These are phyloP conservation scores for Bacterosira constricta DNA, from an alignment of 108 stramenopile species.

Conservation along the genomic window DNA sequence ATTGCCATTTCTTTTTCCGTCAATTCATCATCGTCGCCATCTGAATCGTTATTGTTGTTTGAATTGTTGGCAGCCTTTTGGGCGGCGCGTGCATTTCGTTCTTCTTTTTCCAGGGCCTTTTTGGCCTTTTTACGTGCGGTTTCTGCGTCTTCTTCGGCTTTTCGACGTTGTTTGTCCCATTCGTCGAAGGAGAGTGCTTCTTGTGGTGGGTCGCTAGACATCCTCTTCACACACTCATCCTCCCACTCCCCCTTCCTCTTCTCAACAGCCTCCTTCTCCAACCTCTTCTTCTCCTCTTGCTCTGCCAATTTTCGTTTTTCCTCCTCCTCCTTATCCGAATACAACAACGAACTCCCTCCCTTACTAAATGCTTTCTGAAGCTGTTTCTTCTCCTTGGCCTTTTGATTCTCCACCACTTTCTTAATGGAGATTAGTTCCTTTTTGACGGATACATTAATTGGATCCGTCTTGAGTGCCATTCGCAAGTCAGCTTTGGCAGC, in stretches of 20 bases:
- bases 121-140: slow-evolving; percentile 44
- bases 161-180: slow-evolving; percentile 72
- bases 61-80: slow-evolving; percentile 29
- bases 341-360: slow-evolving; percentile 47
- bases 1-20: slow-evolving; percentile 69
- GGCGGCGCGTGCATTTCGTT: slow-evolving; percentile 42
- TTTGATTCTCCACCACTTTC: slow-evolving; percentile 57
- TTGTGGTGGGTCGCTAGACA: slow-evolving; percentile 46
- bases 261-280: slow-evolving; percentile 58
- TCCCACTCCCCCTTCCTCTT: slow-evolving; percentile 84
- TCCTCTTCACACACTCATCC: slow-evolving; percentile 78
- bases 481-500: slow-evolving; percentile 65
- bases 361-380: slow-evolving; percentile 72
- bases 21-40: slow-evolving; percentile 66
- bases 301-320: slow-evolving; percentile 57
- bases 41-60: slow-evolving; percentile 34
- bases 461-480: slow-evolving; percentile 57
- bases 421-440: slow-evolving; percentile 67
- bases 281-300: slow-evolving; percentile 51
- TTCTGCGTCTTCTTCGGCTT: slow-evolving; percentile 53
- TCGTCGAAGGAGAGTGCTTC: slow-evolving; percentile 74
- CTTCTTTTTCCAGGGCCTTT: slow-evolving; percentile 56
- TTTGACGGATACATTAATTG: slow-evolving; percentile 62
- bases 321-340: slow-evolving; percentile 83
- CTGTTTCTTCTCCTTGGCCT: slow-evolving; percentile 56